These are phyloP conservation scores for Anisodus tanguticus DNA, from an alignment of 257 asterid genomes.

Conservation along the genomic window DNA sequence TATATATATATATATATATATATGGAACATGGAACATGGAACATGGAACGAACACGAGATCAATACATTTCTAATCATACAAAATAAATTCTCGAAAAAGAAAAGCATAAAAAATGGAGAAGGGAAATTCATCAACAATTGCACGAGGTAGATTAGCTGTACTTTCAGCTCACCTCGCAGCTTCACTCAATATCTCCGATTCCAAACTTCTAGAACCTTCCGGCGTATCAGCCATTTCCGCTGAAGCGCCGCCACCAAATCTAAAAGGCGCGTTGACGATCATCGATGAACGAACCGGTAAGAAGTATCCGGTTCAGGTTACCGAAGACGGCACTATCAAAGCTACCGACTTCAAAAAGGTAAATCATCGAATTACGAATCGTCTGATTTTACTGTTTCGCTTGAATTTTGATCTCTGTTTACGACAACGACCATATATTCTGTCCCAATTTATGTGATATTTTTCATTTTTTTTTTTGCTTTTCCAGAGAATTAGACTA, in stretches of 20 bases:
- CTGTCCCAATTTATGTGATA: too few species aligned
- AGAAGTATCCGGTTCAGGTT: conserved; percentile 75
- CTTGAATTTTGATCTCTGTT: too few species aligned
- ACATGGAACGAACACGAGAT: neutral
- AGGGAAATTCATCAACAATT: conserved; percentile 53
- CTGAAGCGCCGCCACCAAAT: conserved; percentile 62
- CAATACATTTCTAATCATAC: neutral
- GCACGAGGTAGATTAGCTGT: conserved; percentile 88
- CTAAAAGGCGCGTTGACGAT: conserved; percentile 66
- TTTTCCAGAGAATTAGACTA: too few species aligned
- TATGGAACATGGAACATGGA: too few species aligned
- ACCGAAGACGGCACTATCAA: conserved; percentile 84
- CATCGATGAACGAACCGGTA: conserved; percentile 84
- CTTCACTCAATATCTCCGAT: conserved; percentile 47
- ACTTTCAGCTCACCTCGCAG: conserved; percentile 83
- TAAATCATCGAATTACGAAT: conserved; percentile 22
- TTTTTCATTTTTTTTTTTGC: too few species aligned
- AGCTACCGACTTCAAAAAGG: conserved; percentile 94
- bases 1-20: neutral
- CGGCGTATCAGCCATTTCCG: conserved; percentile 55
- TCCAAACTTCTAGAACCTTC: conserved; percentile 47
- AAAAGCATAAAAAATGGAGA: conserved; percentile 43
- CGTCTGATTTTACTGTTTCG: neutral
- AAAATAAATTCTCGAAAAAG: neutral
- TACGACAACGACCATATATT: too few species aligned